Conservation (phyloP, 352 stramenopile species). For the Globisporangium barbulae region DNA sequence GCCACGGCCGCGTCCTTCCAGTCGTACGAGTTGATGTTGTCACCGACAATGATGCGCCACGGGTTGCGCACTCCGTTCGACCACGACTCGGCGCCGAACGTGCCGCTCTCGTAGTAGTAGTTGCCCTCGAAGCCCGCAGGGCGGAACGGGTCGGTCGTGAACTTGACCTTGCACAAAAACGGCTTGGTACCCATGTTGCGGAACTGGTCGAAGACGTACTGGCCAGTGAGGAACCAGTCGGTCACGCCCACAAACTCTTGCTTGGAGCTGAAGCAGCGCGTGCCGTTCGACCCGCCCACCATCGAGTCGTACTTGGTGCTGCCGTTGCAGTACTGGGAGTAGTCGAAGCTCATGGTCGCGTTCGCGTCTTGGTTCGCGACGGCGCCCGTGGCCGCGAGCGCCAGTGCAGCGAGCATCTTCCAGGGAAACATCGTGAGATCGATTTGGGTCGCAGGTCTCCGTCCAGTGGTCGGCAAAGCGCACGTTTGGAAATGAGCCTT, state of each 20-base stretch:
- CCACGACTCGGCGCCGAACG: background rate
- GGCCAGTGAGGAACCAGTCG: background rate
- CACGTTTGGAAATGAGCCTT: background rate
- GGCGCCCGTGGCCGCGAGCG: background rate
- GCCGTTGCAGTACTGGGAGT: slow-evolving; percentile 3
- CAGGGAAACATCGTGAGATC: background rate
- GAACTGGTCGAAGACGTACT: slow-evolving; percentile 6
- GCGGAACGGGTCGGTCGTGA: background rate
- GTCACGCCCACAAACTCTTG: background rate
- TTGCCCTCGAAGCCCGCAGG: background rate
- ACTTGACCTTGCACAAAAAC: background rate
- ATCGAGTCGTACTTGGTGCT: slow-evolving; percentile 4
- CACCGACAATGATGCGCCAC: background rate
- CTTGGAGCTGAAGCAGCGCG: background rate
- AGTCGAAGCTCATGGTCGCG: slow-evolving; percentile 2
- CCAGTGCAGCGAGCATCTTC: background rate
- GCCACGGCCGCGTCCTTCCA: background rate
- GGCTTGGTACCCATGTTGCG: background rate
- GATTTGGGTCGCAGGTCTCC: background rate
- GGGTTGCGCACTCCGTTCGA: background rate
- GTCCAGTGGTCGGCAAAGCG: background rate
- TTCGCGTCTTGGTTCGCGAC: background rate
- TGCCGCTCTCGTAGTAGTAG: background rate
- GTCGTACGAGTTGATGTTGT: background rate
- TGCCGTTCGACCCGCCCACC: background rate